Percentiles rank a stretch among this genome's conserved stretches.
These are phyloP conservation scores for Porcisia hertigi DNA, from an alignment of 208 protist genomes.

Conservation along the genomic window DNA sequence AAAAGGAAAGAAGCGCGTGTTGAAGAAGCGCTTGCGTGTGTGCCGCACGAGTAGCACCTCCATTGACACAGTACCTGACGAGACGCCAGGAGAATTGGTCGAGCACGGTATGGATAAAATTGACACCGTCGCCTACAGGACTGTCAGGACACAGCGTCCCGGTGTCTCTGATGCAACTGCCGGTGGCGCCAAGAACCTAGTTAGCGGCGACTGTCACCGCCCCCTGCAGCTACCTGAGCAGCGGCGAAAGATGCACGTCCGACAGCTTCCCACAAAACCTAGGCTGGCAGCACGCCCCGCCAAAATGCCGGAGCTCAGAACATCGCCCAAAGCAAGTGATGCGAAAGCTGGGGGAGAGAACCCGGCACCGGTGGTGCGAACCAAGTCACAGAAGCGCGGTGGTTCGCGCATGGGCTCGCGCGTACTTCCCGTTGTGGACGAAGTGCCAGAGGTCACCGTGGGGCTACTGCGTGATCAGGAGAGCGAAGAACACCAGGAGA, in stretches of 20 bases:
- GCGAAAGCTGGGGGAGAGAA: not conserved
- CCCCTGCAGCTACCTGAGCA: slow-evolving; percentile 9
- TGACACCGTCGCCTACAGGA: not conserved
- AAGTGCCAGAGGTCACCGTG: slow-evolving; percentile 37
- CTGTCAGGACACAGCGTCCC: not conserved
- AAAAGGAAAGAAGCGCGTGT: slow-evolving; percentile 47
- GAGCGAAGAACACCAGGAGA: slow-evolving; percentile 11
- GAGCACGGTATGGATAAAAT: slow-evolving; percentile 38
- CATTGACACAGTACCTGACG: slow-evolving; percentile 45
- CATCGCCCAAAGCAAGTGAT: not conserved
- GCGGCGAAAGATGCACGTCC: slow-evolving; percentile 10
- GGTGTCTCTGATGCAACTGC: not conserved
- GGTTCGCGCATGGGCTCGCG: slow-evolving; percentile 17
- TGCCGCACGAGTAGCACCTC: slow-evolving; percentile 37
- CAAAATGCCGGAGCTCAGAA: not conserved
- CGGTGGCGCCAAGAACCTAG: slow-evolving; percentile 1
- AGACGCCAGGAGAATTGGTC: slow-evolving; percentile 42
- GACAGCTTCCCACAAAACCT: slow-evolving; percentile 17
- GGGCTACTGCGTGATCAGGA: slow-evolving; percentile 28
- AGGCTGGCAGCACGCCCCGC: slow-evolving; percentile 4
- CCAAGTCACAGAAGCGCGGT: slow-evolving; percentile 26
- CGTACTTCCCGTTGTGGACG: slow-evolving; percentile 17
- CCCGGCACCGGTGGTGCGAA: slow-evolving; percentile 13
- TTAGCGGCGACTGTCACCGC: not conserved
- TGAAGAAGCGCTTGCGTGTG: slow-evolving; percentile 38